phyloP scores from a whole-genome alignment of 2,329 filamentous ascomycete genomes.

The Chaetomium sp. region DNA sequence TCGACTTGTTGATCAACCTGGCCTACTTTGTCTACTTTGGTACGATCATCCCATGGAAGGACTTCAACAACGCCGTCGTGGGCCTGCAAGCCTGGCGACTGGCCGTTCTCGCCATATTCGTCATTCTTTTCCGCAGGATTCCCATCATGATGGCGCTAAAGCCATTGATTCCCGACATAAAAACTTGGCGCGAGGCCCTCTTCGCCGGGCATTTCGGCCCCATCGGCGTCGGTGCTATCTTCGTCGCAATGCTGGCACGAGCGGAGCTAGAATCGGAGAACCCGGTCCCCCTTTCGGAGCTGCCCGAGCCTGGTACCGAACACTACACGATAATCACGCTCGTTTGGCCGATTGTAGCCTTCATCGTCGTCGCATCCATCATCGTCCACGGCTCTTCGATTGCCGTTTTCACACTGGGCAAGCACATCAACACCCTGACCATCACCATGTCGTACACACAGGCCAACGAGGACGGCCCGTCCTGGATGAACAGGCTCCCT shows the following conservation, averaged over 20 bases:
- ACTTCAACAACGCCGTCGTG: slow-evolving; percentile 75
- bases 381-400: slow-evolving; percentile 97
- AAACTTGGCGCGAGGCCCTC: slow-evolving; percentile 95
- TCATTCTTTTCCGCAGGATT: slow-evolving; percentile 93
- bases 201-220: slow-evolving; percentile 98
- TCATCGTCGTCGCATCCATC: slow-evolving; percentile 92
- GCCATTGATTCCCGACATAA: slow-evolving; percentile 92
- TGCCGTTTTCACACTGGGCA: slow-evolving; percentile 95
- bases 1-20: slow-evolving; percentile 94
- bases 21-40: slow-evolving; percentile 98
- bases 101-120: slow-evolving; percentile 89
- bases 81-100: slow-evolving; percentile 86
- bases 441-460: slow-evolving; percentile 96
- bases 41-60: slow-evolving; percentile 93
- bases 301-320: slow-evolving; percentile 58
- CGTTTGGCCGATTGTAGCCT: slow-evolving; percentile 95
- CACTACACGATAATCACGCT: slow-evolving; percentile 74
- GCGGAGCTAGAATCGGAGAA: slow-evolving; percentile 81
- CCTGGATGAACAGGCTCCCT: slow-evolving; percentile 94
- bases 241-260: slow-evolving; percentile 87
- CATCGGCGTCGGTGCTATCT: slow-evolving; percentile 95
- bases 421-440: slow-evolving; percentile 94
- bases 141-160: slow-evolving; percentile 92
- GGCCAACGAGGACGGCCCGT: slow-evolving; percentile 82
- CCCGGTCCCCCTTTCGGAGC: slow-evolving; percentile 70